Evolutionary conservation across 2,329 filamentous ascomycete genomes (phyloP).

Genomic region (Aspergillus sp.): DNA sequence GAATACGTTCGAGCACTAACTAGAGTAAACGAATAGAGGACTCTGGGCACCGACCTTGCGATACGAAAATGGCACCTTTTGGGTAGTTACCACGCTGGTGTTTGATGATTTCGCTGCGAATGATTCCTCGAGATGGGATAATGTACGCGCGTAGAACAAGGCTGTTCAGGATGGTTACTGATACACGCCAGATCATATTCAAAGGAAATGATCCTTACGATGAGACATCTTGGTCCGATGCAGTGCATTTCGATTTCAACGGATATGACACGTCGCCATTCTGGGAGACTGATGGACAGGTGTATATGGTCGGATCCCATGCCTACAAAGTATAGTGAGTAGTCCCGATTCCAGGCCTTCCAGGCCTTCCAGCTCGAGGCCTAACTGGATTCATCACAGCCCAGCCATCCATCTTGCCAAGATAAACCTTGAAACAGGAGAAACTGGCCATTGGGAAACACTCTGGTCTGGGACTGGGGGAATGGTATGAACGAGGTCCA

Average conservation of each 20-base stretch:
- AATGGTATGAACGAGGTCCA: too few species aligned
- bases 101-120: background rate
- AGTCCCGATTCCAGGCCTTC: too few species aligned
- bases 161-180: too few species aligned
- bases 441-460: background rate
- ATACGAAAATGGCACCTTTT: conserved; percentile 41
- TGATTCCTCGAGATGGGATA: too few species aligned
- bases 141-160: too few species aligned
- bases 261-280: background rate
- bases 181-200: background rate
- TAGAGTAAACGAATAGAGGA: conserved; percentile 23
- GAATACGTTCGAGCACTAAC: conserved; percentile 18
- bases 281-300: background rate
- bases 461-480: too few species aligned
- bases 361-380: too few species aligned
- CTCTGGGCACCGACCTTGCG: conserved; percentile 44
- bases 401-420: background rate
- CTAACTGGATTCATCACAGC: background rate
- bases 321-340: too few species aligned
- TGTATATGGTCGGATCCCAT: background rate
- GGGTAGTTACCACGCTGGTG: background rate
- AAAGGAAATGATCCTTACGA: background rate
- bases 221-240: background rate
- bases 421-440: background rate
- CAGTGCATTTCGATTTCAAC: background rate